Conservation (phyloP, 2,329 filamentous ascomycete genomes). For the Aureobasidium subglaciale region DNA sequence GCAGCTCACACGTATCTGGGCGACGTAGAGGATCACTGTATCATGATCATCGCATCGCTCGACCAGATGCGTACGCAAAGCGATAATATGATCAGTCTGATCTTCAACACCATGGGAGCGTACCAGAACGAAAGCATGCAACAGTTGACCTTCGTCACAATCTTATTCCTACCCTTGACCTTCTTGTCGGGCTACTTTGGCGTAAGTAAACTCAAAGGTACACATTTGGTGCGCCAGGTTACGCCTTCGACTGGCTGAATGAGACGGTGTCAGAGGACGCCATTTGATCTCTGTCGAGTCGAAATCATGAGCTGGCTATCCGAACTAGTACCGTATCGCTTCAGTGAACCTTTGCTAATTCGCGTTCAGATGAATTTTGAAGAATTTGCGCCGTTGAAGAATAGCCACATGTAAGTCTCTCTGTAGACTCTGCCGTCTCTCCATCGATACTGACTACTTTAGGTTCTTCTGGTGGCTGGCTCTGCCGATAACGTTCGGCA, state of each 20-base stretch:
- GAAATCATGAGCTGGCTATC: too few relatives aligned
- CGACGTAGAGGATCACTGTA: slow-evolving; percentile 81
- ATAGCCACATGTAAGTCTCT: slow-evolving; percentile 13
- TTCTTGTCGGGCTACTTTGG: slow-evolving; percentile 65
- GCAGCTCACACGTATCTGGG: slow-evolving; percentile 80
- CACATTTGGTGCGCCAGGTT: too few relatives aligned
- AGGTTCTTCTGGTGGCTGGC: slow-evolving; percentile 9
- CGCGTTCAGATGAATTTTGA: slow-evolving; percentile 69
- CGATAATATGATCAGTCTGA: slow-evolving; percentile 76
- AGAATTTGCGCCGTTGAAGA: slow-evolving; percentile 20
- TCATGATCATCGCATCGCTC: slow-evolving; percentile 71
- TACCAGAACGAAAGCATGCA: slow-evolving; percentile 90
- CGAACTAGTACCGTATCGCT: too few relatives aligned
- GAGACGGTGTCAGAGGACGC: too few relatives aligned
- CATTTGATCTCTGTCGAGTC: too few relatives aligned
- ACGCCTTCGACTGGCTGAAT: too few relatives aligned
- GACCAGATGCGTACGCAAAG: slow-evolving; percentile 69
- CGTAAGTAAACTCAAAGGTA: too few relatives aligned
- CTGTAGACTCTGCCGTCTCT: too few relatives aligned
- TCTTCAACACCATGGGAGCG: slow-evolving; percentile 87
- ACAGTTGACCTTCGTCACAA: slow-evolving; percentile 77
- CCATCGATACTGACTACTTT: neutral
- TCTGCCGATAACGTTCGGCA: slow-evolving; percentile 1
- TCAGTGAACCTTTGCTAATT: too few relatives aligned
- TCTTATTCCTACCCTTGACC: slow-evolving; percentile 81